Conservation (phyloP, 2,329 filamentous ascomycete genomes). For the Talaromyces sp. region DNA sequence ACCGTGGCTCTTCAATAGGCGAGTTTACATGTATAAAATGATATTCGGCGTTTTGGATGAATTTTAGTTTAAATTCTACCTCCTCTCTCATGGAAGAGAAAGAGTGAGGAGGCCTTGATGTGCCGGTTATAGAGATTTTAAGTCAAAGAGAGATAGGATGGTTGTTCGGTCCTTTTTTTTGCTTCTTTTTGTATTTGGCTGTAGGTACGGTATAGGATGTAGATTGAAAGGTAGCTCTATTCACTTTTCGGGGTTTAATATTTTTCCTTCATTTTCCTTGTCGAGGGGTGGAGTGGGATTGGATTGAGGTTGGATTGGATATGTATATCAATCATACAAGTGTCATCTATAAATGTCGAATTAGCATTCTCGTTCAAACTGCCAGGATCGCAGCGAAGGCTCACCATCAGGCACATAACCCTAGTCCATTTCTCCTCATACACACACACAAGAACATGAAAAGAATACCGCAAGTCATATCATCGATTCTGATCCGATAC, state of each 20-base stretch:
- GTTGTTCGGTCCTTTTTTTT: conserved; percentile 2
- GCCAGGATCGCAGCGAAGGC: background rate
- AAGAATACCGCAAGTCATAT: conserved; percentile 9
- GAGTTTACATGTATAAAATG: conserved; percentile 20
- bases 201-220: background rate
- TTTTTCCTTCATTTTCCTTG: background rate
- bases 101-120: conserved; percentile 44
- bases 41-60: conserved; percentile 36
- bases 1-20: conserved; percentile 62
- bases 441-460: background rate
- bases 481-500: conserved; percentile 7
- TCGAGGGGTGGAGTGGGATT: background rate
- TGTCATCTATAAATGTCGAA: background rate
- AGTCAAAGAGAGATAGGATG: background rate
- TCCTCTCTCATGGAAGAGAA: conserved; percentile 38
- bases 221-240: background rate
- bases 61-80: conserved; percentile 32
- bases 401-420: conserved; percentile 13
- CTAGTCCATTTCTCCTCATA: background rate
- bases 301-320: background rate
- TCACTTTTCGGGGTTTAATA: background rate
- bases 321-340: conserved; percentile 4
- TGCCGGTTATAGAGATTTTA: too few species aligned
- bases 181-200: background rate
- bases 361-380: background rate